Percentiles rank a stretch among this genome's conserved stretches.
Evolutionary conservation across 2,329 filamentous ascomycete genomes (phyloP).

Genomic region (Rhynchosporium secalis): DNA sequence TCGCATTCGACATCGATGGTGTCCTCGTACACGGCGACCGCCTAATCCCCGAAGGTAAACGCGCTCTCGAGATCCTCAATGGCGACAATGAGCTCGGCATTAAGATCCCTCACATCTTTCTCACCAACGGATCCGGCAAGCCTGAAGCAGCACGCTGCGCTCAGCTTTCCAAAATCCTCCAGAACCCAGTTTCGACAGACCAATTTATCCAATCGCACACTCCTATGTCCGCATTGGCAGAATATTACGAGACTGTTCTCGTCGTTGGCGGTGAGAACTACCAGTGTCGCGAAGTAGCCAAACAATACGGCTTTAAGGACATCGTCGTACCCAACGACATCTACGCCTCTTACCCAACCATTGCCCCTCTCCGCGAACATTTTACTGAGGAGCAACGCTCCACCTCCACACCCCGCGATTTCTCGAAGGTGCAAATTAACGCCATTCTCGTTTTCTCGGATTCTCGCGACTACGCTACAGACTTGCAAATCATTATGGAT

Average conservation of each 20-base stretch:
- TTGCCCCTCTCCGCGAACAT: constrained; percentile 64
- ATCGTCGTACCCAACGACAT: constrained; percentile 74
- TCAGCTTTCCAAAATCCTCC: constrained; percentile 66
- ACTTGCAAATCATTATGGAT: constrained; percentile 77
- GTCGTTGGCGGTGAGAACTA: constrained; percentile 76
- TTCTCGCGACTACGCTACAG: constrained; percentile 71
- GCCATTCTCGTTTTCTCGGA: constrained; percentile 76
- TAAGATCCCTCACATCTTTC: constrained; percentile 73
- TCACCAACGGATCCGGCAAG: constrained; percentile 75
- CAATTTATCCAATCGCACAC: constrained; percentile 80
- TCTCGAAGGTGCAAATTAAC: constrained; percentile 69
- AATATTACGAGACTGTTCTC: constrained; percentile 76
- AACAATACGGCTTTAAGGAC: constrained; percentile 73
- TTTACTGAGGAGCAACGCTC: constrained; percentile 68
- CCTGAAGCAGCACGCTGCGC: constrained; percentile 63
- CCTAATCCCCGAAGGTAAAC: constrained; percentile 66
- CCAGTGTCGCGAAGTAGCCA: constrained; percentile 70
- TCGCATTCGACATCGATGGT: constrained; percentile 77
- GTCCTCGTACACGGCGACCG: constrained; percentile 73
- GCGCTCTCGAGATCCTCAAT: constrained; percentile 69
- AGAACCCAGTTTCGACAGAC: constrained; percentile 64
- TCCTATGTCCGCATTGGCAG: constrained; percentile 71
- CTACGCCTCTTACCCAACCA: constrained; percentile 65
- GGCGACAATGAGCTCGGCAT: constrained; percentile 76
- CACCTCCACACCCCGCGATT: constrained; percentile 68